These are phyloP conservation scores for Nemania sp. DNA, from an alignment of 2,329 filamentous ascomycete genomes.

Conservation along the genomic window DNA sequence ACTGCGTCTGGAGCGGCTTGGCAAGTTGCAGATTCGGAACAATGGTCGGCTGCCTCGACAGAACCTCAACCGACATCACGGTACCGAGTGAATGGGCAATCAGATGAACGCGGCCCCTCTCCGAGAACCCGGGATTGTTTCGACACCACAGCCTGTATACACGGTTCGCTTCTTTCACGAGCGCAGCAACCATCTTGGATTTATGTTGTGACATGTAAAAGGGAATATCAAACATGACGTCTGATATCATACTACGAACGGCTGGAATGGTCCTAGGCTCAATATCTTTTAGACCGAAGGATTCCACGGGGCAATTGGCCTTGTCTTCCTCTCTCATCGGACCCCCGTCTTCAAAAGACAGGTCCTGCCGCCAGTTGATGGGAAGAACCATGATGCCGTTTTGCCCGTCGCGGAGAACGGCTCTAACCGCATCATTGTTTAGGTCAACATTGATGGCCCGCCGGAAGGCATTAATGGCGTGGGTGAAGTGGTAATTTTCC, in stretches of 20 bases:
- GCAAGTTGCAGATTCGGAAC: constrained; percentile 58
- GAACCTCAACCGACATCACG: constrained; percentile 89
- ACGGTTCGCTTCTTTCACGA: constrained; percentile 88
- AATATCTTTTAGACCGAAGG: constrained; percentile 78
- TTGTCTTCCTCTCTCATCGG: constrained; percentile 60
- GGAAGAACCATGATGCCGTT: constrained; percentile 93
- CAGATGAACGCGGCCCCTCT: constrained; percentile 83
- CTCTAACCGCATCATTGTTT: constrained; percentile 72
- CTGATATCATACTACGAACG: constrained; percentile 90
- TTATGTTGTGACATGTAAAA: constrained; percentile 98
- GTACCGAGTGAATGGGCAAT: constrained; percentile 93
- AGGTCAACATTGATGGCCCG: constrained; percentile 86
- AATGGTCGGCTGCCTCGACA: constrained; percentile 83
- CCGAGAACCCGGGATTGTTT: constrained; percentile 86
- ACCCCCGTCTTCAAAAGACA: constrained; percentile 84
- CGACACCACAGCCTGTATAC: constrained; percentile 95
- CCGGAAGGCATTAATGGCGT: constrained; percentile 89
- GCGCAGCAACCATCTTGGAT: constrained; percentile 87
- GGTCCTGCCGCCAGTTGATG: constrained; percentile 87
- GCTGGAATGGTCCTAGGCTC: constrained; percentile 89
- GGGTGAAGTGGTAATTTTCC: constrained; percentile 96
- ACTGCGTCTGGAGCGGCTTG: constrained; percentile 51
- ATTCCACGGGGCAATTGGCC: constrained; percentile 59
- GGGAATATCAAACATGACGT: constrained; percentile 97
- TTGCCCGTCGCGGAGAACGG: constrained; percentile 74